These are phyloP conservation scores for Amanita rimosa DNA, from an alignment of 768 basidiomycete species.

Conservation along the genomic window DNA sequence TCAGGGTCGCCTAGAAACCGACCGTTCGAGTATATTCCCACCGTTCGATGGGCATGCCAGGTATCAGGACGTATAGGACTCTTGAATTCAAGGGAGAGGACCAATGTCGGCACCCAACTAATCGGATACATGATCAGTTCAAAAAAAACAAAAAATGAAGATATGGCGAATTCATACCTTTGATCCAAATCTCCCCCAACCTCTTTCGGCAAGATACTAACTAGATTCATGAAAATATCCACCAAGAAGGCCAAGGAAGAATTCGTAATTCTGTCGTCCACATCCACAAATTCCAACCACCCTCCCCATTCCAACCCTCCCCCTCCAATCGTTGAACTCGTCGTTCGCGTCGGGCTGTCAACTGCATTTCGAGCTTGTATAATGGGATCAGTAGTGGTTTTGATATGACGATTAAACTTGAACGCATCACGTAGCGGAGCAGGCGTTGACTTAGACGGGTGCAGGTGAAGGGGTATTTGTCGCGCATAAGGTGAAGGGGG, in stretches of 20 bases:
- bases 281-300: conserved; percentile 38
- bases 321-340: conserved; percentile 31
- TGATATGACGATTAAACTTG: conserved; percentile 23
- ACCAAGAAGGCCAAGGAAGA: conserved; percentile 44
- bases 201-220: conserved; percentile 32
- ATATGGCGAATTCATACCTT: conserved; percentile 15
- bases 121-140: background rate
- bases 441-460: conserved; percentile 31
- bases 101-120: conserved; percentile 58
- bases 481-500: conserved; percentile 50
- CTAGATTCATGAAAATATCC: conserved; percentile 39
- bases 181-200: conserved; percentile 25
- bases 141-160: no score
- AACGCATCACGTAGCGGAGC: conserved; percentile 17
- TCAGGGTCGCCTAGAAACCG: conserved; percentile 43
- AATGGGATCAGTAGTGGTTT: conserved; percentile 28
- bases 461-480: conserved; percentile 42
- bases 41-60: conserved; percentile 37
- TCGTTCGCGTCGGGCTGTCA: conserved; percentile 25
- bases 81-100: conserved; percentile 53
- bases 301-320: conserved; percentile 47
- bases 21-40: conserved; percentile 43
- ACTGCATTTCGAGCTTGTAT: conserved; percentile 27
- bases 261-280: conserved; percentile 31
- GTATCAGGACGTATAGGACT: conserved; percentile 34